These are phyloP conservation scores for Monilinia fructicola DNA, from an alignment of 2,329 filamentous ascomycete genomes.

Conservation along the genomic window DNA sequence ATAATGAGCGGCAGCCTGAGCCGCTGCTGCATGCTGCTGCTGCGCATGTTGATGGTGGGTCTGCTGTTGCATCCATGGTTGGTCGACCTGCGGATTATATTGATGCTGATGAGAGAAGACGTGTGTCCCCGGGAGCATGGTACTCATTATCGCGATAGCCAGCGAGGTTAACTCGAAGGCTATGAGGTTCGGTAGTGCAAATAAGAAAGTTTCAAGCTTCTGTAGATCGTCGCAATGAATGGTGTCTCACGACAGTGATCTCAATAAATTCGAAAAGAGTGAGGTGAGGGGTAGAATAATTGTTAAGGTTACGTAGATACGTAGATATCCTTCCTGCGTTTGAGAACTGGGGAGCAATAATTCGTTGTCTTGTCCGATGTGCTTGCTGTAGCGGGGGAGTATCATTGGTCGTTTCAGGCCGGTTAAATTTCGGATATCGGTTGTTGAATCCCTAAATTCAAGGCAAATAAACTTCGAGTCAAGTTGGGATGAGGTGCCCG, in stretches of 20 bases:
- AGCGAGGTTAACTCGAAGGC: conserved; percentile 30
- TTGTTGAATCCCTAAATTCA: not conserved
- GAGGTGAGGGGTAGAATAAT: conserved; percentile 20
- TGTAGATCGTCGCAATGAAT: conserved; percentile 5
- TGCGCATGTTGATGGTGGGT: conserved; percentile 44
- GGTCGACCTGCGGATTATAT: conserved; percentile 57
- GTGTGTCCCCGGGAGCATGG: conserved; percentile 62
- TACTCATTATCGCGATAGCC: conserved; percentile 31
- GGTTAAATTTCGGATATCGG: not conserved
- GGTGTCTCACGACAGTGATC: not conserved
- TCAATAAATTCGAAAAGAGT: conserved; percentile 4
- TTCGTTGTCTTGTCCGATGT: conserved; percentile 18
- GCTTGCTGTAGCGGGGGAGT: conserved; percentile 13
- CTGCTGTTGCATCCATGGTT: conserved; percentile 63
- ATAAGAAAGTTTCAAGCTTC: conserved; percentile 7
- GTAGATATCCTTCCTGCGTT: conserved; percentile 13
- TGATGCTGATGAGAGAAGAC: conserved; percentile 69
- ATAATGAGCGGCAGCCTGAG: conserved; percentile 55
- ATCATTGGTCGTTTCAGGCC: not conserved
- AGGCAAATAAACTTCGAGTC: not conserved
- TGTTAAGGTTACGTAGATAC: conserved; percentile 20
- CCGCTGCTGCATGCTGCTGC: conserved; percentile 41
- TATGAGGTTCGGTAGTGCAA: conserved; percentile 17
- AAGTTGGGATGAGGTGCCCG: not conserved
- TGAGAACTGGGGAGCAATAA: conserved; percentile 7